Percentiles rank a stretch among this genome's conserved stretches.
Conservation (phyloP, 352 stramenopile species). For the Globisporangium ultimum region DNA sequence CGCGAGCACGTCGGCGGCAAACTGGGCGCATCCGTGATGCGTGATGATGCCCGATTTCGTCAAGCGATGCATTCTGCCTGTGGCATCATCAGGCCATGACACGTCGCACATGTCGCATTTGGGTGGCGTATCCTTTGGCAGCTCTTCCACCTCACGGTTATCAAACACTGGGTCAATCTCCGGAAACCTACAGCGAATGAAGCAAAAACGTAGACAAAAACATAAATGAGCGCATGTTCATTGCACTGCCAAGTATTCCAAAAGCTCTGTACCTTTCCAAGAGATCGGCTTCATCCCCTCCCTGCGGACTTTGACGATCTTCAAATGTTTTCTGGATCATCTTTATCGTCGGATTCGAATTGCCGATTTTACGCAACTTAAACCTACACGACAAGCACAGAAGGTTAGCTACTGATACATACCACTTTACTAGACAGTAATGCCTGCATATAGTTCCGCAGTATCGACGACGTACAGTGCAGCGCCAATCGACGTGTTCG, state of each 20-base stretch:
- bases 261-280: slow-evolving; percentile 27
- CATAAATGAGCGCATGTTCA: not conserved
- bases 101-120: slow-evolving; percentile 83
- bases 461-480: slow-evolving; percentile 37
- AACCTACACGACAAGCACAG: slow-evolving; percentile 23
- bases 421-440: not conserved
- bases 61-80: slow-evolving; percentile 51
- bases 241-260: not conserved
- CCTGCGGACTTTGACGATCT: slow-evolving; percentile 40
- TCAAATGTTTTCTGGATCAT: slow-evolving; percentile 72
- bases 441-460: not conserved
- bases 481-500: slow-evolving; percentile 43
- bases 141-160: slow-evolving; percentile 48
- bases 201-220: not conserved
- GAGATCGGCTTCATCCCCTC: slow-evolving; percentile 34
- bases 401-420: not conserved
- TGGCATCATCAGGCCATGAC: slow-evolving; percentile 71
- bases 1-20: slow-evolving; percentile 64
- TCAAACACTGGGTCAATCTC: slow-evolving; percentile 77
- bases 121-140: slow-evolving; percentile 19
- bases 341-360: slow-evolving; percentile 64
- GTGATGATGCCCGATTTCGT: slow-evolving; percentile 51
- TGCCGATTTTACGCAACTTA: slow-evolving; percentile 65
- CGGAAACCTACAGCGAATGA: slow-evolving; percentile 24
- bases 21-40: slow-evolving; percentile 73